Base-by-base conservation (phyloP, 352 stramenopile genomes). In the Elongisporangium anandrum region DNA sequence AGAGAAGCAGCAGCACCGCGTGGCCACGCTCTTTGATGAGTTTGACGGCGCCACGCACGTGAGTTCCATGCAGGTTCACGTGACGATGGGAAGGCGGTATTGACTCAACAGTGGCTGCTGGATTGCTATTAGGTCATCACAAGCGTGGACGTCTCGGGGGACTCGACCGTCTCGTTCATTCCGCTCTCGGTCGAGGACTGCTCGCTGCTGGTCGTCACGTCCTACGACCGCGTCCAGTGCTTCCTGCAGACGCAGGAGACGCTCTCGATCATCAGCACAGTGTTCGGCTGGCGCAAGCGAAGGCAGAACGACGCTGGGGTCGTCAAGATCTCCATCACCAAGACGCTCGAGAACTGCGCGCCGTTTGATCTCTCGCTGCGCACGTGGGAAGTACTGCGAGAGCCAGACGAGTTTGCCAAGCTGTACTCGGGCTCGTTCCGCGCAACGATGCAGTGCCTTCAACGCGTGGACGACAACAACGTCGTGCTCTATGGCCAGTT, bases 261-360 rank as follows among this genome's bases (percentile, higher is more conserved):
- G 48, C 34, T 81, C 21, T 83, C 65, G n/a, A 77, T 73, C 4
- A 77, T 75, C 17, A 59, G 71, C 47, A 75, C 68, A 41, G 26
- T 87, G 5, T 87, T 81, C 17, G 72, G 72, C 5, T 80, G 72
- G 72, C 73, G 41, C 12, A 66, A 80, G n/a, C 64, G 63, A 22
- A 68, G 72, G 47, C 63, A 66, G 17, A 60, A 70, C 12, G 52
- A 52, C 1, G 57, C 23, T 8, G 50, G 54, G 19, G 51, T 66
- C 47, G 50, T 81, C 24, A 68, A 76, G 57, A 78, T 76, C 34
- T 73, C 68, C 29, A 75, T 81, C 26, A 58, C 49, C 23, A 81
- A 81, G 60, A 67, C 59, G 52, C 77, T 81, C 53, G 51, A 59
- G 9, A 52, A 49, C 23, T 22, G 52, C 20, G 63, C 69, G 20